These are phyloP conservation scores for Aristolochia fimbriata DNA, from an alignment of 164 flowering plant genomes.

Conservation along the genomic window DNA sequence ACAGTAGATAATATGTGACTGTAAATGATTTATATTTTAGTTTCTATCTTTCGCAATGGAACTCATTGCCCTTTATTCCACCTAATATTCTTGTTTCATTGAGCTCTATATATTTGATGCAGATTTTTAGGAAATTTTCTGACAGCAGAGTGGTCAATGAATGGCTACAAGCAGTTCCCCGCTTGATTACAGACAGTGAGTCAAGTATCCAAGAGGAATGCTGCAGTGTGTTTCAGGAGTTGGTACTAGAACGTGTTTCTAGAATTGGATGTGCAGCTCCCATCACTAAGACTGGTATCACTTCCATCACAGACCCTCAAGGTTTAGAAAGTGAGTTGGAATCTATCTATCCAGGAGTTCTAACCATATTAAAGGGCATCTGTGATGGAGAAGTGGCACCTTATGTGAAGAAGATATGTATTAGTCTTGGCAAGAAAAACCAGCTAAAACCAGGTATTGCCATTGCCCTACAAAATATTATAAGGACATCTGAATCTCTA, in stretches of 20 bases:
- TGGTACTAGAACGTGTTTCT: conserved; percentile 69
- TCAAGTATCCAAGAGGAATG: conserved; percentile 92
- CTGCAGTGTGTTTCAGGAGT: conserved; percentile 67
- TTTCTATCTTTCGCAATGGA: too few species aligned
- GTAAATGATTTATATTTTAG: too few species aligned
- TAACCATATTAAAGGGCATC: conserved; percentile 47
- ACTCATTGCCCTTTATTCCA: not conserved
- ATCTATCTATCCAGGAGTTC: conserved; percentile 39
- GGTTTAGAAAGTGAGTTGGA: conserved; percentile 29
- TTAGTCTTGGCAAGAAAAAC: conserved; percentile 86
- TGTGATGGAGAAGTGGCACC: conserved; percentile 70
- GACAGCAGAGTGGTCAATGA: conserved; percentile 50
- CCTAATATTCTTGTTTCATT: not conserved
- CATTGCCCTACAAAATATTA: conserved; percentile 63
- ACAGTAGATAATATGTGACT: too few species aligned
- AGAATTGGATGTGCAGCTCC: conserved; percentile 30
- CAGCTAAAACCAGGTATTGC: conserved; percentile 50
- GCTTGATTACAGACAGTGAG: conserved; percentile 76
- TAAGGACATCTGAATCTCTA: conserved; percentile 59
- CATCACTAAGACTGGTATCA: not conserved
- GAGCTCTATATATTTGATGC: conserved; percentile 6
- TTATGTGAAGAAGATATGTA: conserved; percentile 76
- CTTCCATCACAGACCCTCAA: conserved; percentile 11
- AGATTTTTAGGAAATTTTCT: conserved; percentile 66
- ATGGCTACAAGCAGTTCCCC: conserved; percentile 92